phyloP scores from a whole-genome alignment of 164 flowering plant genomes.

The Malania oleifera region DNA sequence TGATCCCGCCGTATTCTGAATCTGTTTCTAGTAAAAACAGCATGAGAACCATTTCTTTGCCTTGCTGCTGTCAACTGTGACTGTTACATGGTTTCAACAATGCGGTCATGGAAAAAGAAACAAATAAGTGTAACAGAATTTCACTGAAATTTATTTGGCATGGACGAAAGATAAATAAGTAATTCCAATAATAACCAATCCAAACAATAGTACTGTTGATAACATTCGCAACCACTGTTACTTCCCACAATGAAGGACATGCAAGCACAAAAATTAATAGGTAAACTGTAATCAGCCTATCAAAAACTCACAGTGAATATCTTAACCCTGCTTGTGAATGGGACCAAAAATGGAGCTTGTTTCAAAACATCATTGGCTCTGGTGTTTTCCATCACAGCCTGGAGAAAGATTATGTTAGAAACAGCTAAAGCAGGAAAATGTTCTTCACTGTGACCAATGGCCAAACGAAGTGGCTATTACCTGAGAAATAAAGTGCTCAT shows the following conservation, averaged over 20 bases:
- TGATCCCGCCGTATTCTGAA: conserved; percentile 85
- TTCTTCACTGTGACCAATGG: neutral
- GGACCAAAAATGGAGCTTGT: conserved; percentile 90
- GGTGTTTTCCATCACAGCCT: conserved; percentile 76
- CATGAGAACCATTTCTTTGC: conserved; percentile 54
- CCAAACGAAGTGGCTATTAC: conserved; percentile 26
- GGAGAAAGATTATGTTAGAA: conserved; percentile 19
- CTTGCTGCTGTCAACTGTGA: conserved; percentile 68
- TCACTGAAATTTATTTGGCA: neutral
- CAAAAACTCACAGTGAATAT: conserved; percentile 71
- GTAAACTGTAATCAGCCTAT: neutral
- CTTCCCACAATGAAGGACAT: neutral
- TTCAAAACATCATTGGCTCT: conserved; percentile 77
- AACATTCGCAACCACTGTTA: neutral
- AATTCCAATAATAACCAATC: neutral
- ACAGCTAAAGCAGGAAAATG: neutral
- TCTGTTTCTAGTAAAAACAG: conserved; percentile 55
- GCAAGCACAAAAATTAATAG: neutral
- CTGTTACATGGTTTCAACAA: conserved; percentile 31
- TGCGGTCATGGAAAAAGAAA: neutral
- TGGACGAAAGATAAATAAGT: neutral
- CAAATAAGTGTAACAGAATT: neutral
- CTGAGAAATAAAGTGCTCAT: conserved; percentile 81
- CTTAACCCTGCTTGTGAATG: conserved; percentile 91
- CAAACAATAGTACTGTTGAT: neutral